phyloP scores from a whole-genome alignment of 2,329 filamentous ascomycete species.

The Byssothecium circinans region DNA sequence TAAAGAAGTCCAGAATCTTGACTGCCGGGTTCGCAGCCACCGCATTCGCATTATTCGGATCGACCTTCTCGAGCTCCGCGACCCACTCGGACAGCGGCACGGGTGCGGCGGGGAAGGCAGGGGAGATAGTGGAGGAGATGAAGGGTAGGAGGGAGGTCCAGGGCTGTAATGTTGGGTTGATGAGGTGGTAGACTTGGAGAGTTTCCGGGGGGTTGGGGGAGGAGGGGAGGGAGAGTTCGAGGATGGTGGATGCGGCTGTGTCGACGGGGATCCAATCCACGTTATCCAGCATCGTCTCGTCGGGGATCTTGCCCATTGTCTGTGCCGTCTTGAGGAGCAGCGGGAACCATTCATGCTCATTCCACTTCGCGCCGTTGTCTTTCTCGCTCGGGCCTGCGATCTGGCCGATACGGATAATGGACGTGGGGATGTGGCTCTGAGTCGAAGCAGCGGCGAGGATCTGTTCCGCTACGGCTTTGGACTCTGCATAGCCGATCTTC shows the following conservation, averaged over 20 bases:
- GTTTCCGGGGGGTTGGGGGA: not conserved
- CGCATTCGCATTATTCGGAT: constrained; percentile 4
- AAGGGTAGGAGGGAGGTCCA: constrained; percentile 10
- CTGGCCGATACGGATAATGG: constrained; percentile 41
- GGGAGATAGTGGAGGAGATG: constrained; percentile 1
- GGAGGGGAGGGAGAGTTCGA: not conserved
- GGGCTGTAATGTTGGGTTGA: constrained; percentile 7
- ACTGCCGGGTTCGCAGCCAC: constrained; percentile 11
- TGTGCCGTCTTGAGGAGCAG: constrained; percentile 12
- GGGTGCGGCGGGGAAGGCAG: not conserved
- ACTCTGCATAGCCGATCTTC: constrained; percentile 52
- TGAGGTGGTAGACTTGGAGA: constrained; percentile 15
- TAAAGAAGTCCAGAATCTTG: constrained; percentile 17
- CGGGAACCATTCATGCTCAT: constrained; percentile 14
- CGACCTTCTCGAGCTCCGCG: constrained; percentile 4
- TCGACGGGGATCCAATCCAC: constrained; percentile 19
- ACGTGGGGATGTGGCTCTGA: constrained; percentile 7
- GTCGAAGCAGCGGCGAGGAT: constrained; percentile 21
- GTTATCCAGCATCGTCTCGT: not conserved
- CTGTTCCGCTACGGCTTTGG: constrained; percentile 52
- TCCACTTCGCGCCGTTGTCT: constrained; percentile 11
- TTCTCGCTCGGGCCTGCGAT: constrained; percentile 37
- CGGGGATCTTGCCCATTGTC: constrained; percentile 4
- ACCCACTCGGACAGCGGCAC: constrained; percentile 12
- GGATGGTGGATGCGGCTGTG: constrained; percentile 2